Conservation (phyloP, 176 grass and related monocot species). For the Canna indica region DNA sequence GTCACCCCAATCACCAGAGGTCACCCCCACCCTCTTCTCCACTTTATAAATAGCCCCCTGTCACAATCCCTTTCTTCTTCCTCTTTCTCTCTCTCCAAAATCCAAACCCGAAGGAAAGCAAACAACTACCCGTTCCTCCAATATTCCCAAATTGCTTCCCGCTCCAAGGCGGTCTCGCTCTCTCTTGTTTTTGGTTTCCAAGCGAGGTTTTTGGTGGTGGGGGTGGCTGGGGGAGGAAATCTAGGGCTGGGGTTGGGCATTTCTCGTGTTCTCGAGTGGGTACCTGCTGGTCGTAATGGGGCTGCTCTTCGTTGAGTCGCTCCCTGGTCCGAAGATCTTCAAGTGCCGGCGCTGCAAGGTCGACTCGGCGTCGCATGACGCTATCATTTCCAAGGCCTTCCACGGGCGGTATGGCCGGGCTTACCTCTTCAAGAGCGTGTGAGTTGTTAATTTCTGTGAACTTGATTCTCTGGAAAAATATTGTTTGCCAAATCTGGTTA, state of each 20-base stretch:
- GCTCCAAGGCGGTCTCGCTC: background rate
- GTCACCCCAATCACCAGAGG: background rate
- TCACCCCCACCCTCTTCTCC: background rate
- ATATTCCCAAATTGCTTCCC: background rate
- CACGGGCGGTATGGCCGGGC: slow-evolving; percentile 56
- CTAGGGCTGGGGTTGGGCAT: slow-evolving; percentile 1
- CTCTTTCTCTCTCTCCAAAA: background rate
- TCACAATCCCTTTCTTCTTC: background rate
- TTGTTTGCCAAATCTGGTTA: background rate
- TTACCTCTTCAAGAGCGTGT: slow-evolving; percentile 80
- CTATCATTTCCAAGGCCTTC: slow-evolving; percentile 78
- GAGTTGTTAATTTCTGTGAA: slow-evolving; percentile 15
- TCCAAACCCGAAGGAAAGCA: background rate
- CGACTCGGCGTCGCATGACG: slow-evolving; percentile 65
- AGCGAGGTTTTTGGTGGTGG: background rate
- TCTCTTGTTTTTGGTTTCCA: background rate
- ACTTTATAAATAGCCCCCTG: background rate
- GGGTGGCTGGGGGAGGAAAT: background rate
- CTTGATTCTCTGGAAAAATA: background rate
- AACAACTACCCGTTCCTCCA: background rate
- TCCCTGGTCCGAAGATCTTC: slow-evolving; percentile 75
- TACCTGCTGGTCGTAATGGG: slow-evolving; percentile 32
- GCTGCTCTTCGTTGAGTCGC: slow-evolving; percentile 61
- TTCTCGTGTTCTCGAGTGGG: background rate
- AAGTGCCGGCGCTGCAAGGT: slow-evolving; percentile 68